Base-by-base conservation (phyloP, 768 basidiomycete species). In the Suillus sp. region DNA sequence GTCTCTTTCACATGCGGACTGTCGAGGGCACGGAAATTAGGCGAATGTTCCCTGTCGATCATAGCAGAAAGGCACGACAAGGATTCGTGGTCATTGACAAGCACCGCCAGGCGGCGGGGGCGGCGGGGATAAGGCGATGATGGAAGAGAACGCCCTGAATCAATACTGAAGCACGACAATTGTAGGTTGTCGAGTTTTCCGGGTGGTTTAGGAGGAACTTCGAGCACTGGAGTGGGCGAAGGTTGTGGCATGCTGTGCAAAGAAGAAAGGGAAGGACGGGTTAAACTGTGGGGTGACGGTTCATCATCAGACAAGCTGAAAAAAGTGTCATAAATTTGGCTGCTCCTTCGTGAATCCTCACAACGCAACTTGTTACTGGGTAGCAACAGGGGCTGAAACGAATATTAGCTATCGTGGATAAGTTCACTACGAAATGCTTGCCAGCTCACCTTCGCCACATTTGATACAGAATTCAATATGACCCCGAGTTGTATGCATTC, bases 41-140 rank as follows among this genome's bases (percentile, higher is more conserved):
- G 48, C 4, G 55, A 38, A n/a, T 59, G 62, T 42, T 62, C 65
- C 16, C 76, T 68, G 63, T 79, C 80, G 22, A 77, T 75, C 20
- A 79, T 71, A 27, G 74, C 77, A 0, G 78, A 77, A 37, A 83
- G 70, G 42, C 75, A 74, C 65, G 64, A 69, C 22, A 74, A 63
- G 4, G 75, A 72, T 2, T 76, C 61, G 53, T 74, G 73, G 60
- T 84, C 82, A 42, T 83, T 76, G 4, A 79, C 66, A 38, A 77
- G 72, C 22, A 81, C 70, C 16, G 78, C 76, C 20, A 74, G 75
- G 27, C 78, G 78, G 30, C 78, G 79, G 30, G 73, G 66, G 60
- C 71, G 76, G n/a, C 72, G 74, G 32, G 58, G 67, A 42, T 51
- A 53, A 25, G 40, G 42, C 18, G 8, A 53, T 30, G 1, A n/a